Conservation (phyloP, 352 stramenopile genomes). For the Pythium plurisporium region DNA sequence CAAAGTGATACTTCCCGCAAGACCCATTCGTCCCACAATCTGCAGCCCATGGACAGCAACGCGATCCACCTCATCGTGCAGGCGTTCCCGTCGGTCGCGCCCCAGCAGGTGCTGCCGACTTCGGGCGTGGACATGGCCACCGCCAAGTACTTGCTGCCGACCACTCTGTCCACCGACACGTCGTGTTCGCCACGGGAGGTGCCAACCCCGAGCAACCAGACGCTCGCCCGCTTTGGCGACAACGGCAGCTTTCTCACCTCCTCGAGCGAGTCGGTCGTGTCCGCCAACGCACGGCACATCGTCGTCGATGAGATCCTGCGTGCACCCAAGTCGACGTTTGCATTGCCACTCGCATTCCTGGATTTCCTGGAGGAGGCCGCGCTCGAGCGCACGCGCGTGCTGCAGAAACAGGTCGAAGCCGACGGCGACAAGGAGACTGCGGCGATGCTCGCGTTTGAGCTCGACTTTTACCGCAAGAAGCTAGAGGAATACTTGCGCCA, state of each 20-base stretch:
- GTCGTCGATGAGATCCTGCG: slow-evolving; percentile 77
- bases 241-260: slow-evolving; percentile 59
- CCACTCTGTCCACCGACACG: slow-evolving; percentile 26
- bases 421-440: slow-evolving; percentile 23
- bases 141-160: slow-evolving; percentile 72
- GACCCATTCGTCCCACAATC: slow-evolving; percentile 4
- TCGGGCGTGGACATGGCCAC: slow-evolving; percentile 70
- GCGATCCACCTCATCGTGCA: slow-evolving; percentile 48
- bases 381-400: slow-evolving; percentile 39
- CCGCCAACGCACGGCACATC: slow-evolving; percentile 39
- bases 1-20: no score
- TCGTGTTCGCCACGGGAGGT: no score
- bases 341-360: slow-evolving; percentile 64
- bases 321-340: slow-evolving; percentile 68
- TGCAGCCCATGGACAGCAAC: slow-evolving; percentile 16
- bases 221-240: slow-evolving; percentile 47
- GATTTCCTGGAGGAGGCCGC: slow-evolving; percentile 70
- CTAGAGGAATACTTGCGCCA: slow-evolving; percentile 74
- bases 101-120: slow-evolving; percentile 49
- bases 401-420: slow-evolving; percentile 45
- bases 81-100: slow-evolving; percentile 41
- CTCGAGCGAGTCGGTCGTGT: slow-evolving; percentile 22
- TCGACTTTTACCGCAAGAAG: slow-evolving; percentile 64
- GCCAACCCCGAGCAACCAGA: slow-evolving; percentile 8
- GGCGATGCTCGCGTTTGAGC: slow-evolving; percentile 37